Base-by-base conservation (phyloP, 495 filamentous ascomycete species). In the Hypoxylon perforatum region DNA sequence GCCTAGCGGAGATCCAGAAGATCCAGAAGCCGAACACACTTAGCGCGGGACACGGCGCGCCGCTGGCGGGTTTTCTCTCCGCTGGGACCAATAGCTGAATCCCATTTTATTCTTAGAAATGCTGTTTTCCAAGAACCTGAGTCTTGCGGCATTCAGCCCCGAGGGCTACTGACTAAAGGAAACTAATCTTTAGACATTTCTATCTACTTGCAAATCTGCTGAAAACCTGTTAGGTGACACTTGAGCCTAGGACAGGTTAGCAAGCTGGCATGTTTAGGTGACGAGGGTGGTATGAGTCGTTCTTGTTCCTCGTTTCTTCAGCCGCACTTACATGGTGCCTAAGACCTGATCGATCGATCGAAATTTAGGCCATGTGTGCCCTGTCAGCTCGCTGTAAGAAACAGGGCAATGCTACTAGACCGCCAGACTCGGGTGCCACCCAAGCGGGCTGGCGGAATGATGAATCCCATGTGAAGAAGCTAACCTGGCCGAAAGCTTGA, bases 311-410 rank as follows among this genome's bases (percentile, higher is more conserved):
- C 4, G 42, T 46, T 12, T 18, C 23, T n/a, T 62, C 58, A 67
- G 52, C 64, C 46, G 57, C 57, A 61, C 23, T 45, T 56, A 38
- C 6, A 18, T 21, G 39, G 39, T 28, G 7, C 25, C 25, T 28
- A 15, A 6, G 3, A n/a, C 39, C 1, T n/a, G 64, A 61, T 67
- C 63, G 51, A 61, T 61, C 63, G 63, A 67, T 67, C 63, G 52
- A 45, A 38, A 17, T 25, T 39, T 28, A 51, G 25, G 25, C 25
- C 25, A 28, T 28, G 25, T 28, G 25, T 28, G 25, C 25, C 25
- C 25, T 28, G 7, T 28, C 25, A 28, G 25, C 25, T 28, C 25
- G 25, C 25, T 28, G 25, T 28, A 30, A 22, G 12, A 41, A 4
- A 21, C 41, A 9, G 33, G 22, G 6, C 21, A 17, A n/a, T 8